phyloP scores from a whole-genome alignment of 192 early-diverging fungal genomes.

The Spizellomyces sp. region DNA sequence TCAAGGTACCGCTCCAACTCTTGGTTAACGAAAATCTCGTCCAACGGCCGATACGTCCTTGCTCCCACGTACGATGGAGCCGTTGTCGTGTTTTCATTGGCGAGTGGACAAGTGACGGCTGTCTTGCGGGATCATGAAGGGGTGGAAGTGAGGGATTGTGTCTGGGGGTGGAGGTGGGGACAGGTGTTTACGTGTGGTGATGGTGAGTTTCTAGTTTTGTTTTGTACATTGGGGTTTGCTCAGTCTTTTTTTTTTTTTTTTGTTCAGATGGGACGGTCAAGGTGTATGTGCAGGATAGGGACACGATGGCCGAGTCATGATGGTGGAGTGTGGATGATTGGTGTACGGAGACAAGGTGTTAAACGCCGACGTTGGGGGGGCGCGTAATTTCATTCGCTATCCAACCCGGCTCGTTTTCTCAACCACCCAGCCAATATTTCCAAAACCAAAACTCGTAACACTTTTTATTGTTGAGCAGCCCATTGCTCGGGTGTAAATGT shows the following conservation, averaged over 20 bases:
- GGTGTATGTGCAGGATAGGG: constrained; percentile 18
- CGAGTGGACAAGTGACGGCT: constrained; percentile 72
- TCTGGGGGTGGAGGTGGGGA: constrained; percentile 81
- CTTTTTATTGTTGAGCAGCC: constrained; percentile 27
- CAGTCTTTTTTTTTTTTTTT: neutral
- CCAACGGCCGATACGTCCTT: constrained; percentile 85
- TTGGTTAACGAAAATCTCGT: constrained; percentile 88
- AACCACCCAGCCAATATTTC: no score
- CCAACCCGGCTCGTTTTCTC: no score
- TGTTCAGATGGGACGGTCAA: constrained; percentile 38
- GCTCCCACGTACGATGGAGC: constrained; percentile 90
- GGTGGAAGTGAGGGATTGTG: constrained; percentile 90
- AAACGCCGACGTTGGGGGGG: neutral
- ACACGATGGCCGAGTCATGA: neutral
- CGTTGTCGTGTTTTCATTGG: constrained; percentile 81
- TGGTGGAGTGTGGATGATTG: neutral
- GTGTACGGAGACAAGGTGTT: neutral
- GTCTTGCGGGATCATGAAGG: constrained; percentile 84
- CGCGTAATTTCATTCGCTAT: no score
- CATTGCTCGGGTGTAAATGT: constrained; percentile 69
- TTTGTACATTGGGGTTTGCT: no score
- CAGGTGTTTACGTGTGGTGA: constrained; percentile 85
- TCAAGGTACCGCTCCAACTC: constrained; percentile 86
- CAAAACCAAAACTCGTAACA: neutral
- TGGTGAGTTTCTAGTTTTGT: constrained; percentile 39